Conservation (phyloP, 1,139 yeast genomes). For the Pichia sp. region DNA sequence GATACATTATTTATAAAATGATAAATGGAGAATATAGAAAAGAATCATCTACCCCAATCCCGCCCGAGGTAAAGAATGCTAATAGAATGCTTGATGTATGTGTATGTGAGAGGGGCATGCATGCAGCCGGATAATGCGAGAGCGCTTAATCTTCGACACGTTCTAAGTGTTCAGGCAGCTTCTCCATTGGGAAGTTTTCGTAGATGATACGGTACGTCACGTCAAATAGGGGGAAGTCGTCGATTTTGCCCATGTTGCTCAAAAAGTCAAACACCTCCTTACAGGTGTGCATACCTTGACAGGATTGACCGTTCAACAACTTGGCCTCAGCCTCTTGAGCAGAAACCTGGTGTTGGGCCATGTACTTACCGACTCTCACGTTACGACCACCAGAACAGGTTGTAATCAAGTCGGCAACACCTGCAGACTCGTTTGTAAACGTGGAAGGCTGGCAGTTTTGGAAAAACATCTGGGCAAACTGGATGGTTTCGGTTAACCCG, state of each 20-base stretch:
- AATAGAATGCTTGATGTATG: neutral
- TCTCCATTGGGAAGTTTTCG: constrained; percentile 61
- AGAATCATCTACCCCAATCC: constrained; percentile 3
- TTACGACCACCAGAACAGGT: constrained; percentile 97
- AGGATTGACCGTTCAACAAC: constrained; percentile 85
- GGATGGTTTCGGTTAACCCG: constrained; percentile 82
- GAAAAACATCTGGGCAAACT: constrained; percentile 72
- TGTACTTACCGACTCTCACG: constrained; percentile 78
- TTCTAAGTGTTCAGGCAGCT: constrained; percentile 61
- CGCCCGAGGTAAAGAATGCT: neutral
- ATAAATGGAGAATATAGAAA: constrained; percentile 1
- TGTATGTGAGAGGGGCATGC: neutral
- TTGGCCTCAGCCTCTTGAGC: constrained; percentile 79
- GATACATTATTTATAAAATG: neutral
- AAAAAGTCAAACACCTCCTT: constrained; percentile 86
- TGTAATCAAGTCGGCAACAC: constrained; percentile 95
- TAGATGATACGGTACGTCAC: constrained; percentile 81
- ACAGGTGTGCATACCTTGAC: constrained; percentile 88
- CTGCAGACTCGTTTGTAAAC: constrained; percentile 87
- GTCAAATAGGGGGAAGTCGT: constrained; percentile 82
- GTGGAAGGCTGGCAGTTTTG: constrained; percentile 70
- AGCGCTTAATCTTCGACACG: constrained; percentile 27
- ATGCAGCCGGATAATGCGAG: neutral
- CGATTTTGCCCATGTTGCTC: constrained; percentile 50
- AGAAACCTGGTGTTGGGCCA: constrained; percentile 64